Conservation (phyloP, 495 filamentous ascomycete species). For the Pseudevernia furfuracea region DNA sequence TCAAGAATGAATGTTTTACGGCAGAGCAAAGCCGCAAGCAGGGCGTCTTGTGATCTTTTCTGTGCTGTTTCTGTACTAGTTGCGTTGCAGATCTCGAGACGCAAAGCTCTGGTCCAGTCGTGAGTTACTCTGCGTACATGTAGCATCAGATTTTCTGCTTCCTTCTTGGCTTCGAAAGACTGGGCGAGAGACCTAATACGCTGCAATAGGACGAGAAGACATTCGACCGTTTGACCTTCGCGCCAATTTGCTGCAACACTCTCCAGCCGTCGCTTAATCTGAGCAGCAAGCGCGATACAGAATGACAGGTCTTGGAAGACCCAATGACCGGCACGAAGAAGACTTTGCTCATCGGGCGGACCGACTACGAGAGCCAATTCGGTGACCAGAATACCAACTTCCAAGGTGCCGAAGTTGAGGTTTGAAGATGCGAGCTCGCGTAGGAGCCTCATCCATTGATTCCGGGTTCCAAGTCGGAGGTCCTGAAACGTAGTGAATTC, state of each 20-base stretch:
- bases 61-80: constrained; percentile 34
- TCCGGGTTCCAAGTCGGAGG: constrained; percentile 36
- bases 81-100: constrained; percentile 37
- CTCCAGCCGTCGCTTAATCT: constrained; percentile 36
- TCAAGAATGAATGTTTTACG: constrained; percentile 38
- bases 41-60: constrained; percentile 34
- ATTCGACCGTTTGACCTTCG: constrained; percentile 31
- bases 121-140: constrained; percentile 28
- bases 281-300: constrained; percentile 35
- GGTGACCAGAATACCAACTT: constrained; percentile 35
- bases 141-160: constrained; percentile 20
- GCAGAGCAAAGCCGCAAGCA: constrained; percentile 46
- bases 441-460: constrained; percentile 44
- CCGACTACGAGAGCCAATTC: constrained; percentile 44
- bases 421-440: constrained; percentile 46
- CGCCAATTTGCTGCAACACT: constrained; percentile 45
- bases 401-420: constrained; percentile 43
- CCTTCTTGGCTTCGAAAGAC: neutral
- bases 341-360: constrained; percentile 29
- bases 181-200: constrained; percentile 8
- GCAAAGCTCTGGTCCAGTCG: constrained; percentile 41
- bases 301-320: constrained; percentile 42
- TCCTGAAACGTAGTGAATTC: constrained; percentile 47
- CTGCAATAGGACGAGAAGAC: constrained; percentile 12
- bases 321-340: constrained; percentile 36